Evolutionary conservation across 768 basidiomycete species (phyloP), one percentile per base, ranked within the genome.

Genomic region (Mycena indigotica): DNA sequence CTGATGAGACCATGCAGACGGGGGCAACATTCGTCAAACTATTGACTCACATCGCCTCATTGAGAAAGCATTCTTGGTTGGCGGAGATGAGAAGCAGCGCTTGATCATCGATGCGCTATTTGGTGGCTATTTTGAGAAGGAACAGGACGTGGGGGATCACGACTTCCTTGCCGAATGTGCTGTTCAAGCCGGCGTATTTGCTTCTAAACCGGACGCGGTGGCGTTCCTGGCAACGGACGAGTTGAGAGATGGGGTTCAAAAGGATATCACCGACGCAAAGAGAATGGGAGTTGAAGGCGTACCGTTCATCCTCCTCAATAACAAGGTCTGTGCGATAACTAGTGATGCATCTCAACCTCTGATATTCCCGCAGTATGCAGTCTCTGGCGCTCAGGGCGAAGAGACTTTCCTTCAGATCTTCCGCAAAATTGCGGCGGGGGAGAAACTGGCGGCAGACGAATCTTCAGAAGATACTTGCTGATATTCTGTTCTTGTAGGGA

Each of bases 41-140:
- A 63, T 55, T 19, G 57, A 63, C n/a, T 63, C 62, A n/a, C 62
- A 63, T 45, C 58, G 62, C 12, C 49, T 63, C 17, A 56, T 63
- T 29, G 62, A 39, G 28, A 63, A 63, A 32, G 62, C 62, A 21
- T 63, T 54, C 24, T 19, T 38, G 12, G 41, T 54, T 21, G 62
- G 62, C 28, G 62, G 62, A 24, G 55, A 63, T 55, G 15, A 46
- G 1, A 28, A 1, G 23, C 62, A 63, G 58, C 57, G 55, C 48
- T 52, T 52, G 6, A 21, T 63, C 52, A 52, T 60, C 52, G 58
- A 59, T 23, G 55, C 46, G 12, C 30, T 63, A 48, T 60, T 59
- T 19, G 38, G 58, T 2, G 62, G 58, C 5, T 63, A 63, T 38
- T 63, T 63, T 17, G 62, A 63, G 55, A 40, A 60, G 25, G 57